Evolutionary conservation across 2,329 filamentous ascomycete genomes (phyloP), one percentile per base, ranked within the genome.

Genomic region (Whalleya microplaca): DNA sequence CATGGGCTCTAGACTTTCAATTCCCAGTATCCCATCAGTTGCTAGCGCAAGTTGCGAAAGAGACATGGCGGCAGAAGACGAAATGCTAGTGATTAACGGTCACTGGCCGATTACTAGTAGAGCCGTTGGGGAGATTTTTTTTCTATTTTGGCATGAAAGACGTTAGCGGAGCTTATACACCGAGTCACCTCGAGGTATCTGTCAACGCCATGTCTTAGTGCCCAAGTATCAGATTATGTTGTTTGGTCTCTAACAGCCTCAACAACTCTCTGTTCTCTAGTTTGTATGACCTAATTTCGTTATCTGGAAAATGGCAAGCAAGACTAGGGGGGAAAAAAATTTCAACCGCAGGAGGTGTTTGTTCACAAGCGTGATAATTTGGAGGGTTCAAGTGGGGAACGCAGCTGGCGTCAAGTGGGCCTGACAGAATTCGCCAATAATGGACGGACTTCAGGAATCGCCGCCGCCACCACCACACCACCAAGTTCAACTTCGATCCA

Each of bases 21-120:
- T 46, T 56, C 57, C 49, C 48, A 43, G 46, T 50, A 41, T 53
- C 45, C 45, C 53, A 45, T 19, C 23, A 18, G 37, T 45, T 53
- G 51, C 56, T 63, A 56, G 61, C 61, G 63, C 59, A 60, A 66
- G 64, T 60, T 53, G 59, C 51, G 62, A 61, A 65, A 56, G n/a
- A 46, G 51, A 37, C 48, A 56, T 29, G 50, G 23, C 23, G 23
- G 23, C 9, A 27, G 9, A 27, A 27, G 23, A 27, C 9, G 23
- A 51, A 41, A 37, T 56, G 41, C 37, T 51, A 44, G 21, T 32
- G 21, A 50, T 48, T 51, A 55, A 52, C 49, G 49, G 54, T 51
- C 54, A 43, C 43, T 50, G 48, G 58, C 45, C 55, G 48, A 53
- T 27, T 27, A 27, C 23, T 27, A 27, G 23, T 59, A 61, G 53